Conservation (phyloP, 2,329 filamentous ascomycete species). For the Aspergillus fructus region DNA sequence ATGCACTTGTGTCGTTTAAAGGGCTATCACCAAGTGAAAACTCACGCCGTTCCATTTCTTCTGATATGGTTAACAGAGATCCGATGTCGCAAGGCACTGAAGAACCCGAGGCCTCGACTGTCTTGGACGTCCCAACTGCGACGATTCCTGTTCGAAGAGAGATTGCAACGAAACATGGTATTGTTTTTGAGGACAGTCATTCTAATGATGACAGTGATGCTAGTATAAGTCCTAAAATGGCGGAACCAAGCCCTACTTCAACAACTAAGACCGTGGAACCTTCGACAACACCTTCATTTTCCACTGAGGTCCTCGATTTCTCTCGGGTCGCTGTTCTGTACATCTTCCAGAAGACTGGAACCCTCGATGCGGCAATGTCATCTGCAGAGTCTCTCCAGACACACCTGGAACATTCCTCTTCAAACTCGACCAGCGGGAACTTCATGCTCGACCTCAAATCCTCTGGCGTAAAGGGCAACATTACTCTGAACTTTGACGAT, state of each 20-base stretch:
- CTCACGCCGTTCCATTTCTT: constrained; percentile 26
- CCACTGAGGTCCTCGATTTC: constrained; percentile 31
- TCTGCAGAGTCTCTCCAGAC: constrained; percentile 30
- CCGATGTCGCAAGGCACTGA: constrained; percentile 2
- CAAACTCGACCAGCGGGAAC: constrained; percentile 19
- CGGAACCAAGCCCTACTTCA: constrained; percentile 28
- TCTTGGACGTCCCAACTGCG: constrained; percentile 13
- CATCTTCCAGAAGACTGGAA: constrained; percentile 36
- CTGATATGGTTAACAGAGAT: neutral
- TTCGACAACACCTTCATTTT: constrained; percentile 18
- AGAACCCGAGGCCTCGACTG: constrained; percentile 9
- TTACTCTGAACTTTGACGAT: constrained; percentile 36
- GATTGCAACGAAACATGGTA: constrained; percentile 36
- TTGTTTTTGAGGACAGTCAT: constrained; percentile 32
- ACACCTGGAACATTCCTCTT: constrained; percentile 30
- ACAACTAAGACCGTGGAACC: constrained; percentile 19
- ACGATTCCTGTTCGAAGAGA: constrained; percentile 25
- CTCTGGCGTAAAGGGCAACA: constrained; percentile 25
- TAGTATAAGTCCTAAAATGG: constrained; percentile 11
- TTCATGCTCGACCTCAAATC: constrained; percentile 24
- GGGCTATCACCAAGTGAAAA: constrained; percentile 41
- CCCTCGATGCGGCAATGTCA: constrained; percentile 29
- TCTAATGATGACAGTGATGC: constrained; percentile 7
- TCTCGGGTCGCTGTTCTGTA: constrained; percentile 43
- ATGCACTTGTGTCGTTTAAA: constrained; percentile 82